Conservation (phyloP, 495 filamentous ascomycete genomes). For the Cenococcum geophilum region DNA sequence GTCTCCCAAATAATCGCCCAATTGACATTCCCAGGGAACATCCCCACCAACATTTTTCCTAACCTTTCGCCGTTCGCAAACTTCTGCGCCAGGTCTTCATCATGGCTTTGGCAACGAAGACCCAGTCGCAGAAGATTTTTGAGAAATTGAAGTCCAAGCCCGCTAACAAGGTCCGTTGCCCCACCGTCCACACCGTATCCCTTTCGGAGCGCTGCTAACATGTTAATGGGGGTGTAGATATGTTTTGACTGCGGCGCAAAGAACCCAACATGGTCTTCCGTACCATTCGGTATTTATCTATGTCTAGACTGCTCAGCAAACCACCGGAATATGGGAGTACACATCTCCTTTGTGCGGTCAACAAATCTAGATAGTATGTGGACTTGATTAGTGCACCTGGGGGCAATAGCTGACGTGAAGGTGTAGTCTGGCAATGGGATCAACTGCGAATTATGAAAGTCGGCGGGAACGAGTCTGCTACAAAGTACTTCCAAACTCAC, state of each 20-base stretch:
- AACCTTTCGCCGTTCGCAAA: constrained; percentile 16
- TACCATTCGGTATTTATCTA: constrained; percentile 94
- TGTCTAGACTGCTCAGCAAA: constrained; percentile 85
- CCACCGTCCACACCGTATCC: constrained; percentile 1
- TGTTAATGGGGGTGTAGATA: constrained; percentile 38
- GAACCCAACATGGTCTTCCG: constrained; percentile 97
- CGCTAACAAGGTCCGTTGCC: constrained; percentile 75
- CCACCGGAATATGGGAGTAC: constrained; percentile 47
- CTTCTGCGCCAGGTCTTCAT: constrained; percentile 8
- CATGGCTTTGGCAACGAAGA: constrained; percentile 87
- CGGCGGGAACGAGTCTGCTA: constrained; percentile 95
- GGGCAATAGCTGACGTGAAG: constrained; percentile 20
- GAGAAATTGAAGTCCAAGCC: constrained; percentile 91
- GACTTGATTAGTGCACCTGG: background rate
- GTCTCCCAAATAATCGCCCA: background rate
- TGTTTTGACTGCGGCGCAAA: constrained; percentile 97
- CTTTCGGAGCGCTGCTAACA: constrained; percentile 11
- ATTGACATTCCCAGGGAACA: background rate
- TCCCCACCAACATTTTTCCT: constrained; percentile 6
- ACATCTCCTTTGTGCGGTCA: constrained; percentile 92
- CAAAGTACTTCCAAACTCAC: constrained; percentile 94
- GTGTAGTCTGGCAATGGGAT: constrained; percentile 98
- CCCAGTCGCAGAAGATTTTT: constrained; percentile 93
- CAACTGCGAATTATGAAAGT: constrained; percentile 98
- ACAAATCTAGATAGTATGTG: constrained; percentile 95